Conservation (phyloP, 495 filamentous ascomycete genomes). For the Annulohypoxylon bovei region DNA sequence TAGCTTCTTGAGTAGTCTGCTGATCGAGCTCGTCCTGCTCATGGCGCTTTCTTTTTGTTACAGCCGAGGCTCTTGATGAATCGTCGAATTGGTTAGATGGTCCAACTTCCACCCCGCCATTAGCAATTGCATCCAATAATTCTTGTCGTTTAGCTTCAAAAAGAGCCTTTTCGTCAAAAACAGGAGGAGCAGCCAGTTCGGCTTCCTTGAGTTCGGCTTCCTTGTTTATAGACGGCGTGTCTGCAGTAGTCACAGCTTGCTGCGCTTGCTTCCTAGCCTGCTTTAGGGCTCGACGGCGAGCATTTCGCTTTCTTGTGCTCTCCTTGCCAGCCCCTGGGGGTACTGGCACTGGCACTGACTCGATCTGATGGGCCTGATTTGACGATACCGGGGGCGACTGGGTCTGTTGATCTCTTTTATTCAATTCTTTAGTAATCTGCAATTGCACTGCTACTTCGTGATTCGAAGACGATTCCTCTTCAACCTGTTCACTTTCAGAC, state of each 20-base stretch:
- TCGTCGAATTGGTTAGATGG: constrained; percentile 19
- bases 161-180: constrained; percentile 32
- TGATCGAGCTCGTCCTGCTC: constrained; percentile 3
- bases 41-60: constrained; percentile 28
- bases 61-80: neutral
- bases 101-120: constrained; percentile 44
- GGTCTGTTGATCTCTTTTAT: neutral
- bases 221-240: neutral
- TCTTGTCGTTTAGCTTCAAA: constrained; percentile 45
- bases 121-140: constrained; percentile 38
- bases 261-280: constrained; percentile 38
- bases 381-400: neutral
- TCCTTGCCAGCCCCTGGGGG: constrained; percentile 50
- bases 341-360: constrained; percentile 9
- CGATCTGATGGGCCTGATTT: neutral
- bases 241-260: neutral
- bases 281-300: constrained; percentile 48
- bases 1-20: neutral
- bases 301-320: constrained; percentile 55
- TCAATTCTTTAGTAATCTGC: neutral
- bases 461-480: neutral
- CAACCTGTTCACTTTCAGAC: constrained; percentile 9
- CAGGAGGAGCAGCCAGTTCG: neutral
- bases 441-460: neutral
- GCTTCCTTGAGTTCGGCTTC: neutral